These are phyloP conservation scores for Orbilia blumenaviensis DNA, from an alignment of 2,329 filamentous ascomycete genomes.

Conservation along the genomic window DNA sequence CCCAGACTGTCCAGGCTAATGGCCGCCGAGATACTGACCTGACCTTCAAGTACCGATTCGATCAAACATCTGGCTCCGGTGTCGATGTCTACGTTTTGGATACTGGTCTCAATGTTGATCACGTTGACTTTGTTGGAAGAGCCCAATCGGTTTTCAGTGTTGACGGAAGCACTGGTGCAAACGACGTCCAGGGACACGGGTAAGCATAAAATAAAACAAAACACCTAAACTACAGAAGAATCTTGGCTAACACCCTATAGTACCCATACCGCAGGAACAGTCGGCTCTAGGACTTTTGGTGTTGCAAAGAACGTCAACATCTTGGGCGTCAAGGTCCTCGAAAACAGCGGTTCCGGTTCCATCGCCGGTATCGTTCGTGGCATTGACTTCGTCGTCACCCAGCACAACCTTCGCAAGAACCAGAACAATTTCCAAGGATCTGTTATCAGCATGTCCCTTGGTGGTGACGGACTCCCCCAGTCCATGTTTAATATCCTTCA, in stretches of 20 bases:
- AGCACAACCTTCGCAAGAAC: constrained; percentile 62
- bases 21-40: constrained; percentile 58
- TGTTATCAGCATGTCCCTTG: constrained; percentile 70
- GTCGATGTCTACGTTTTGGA: constrained; percentile 65
- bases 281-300: constrained; percentile 60
- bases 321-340: constrained; percentile 64
- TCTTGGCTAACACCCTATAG: constrained; percentile 9
- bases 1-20: constrained; percentile 55
- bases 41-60: constrained; percentile 61
- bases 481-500: constrained; percentile 67
- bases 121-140: constrained; percentile 58
- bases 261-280: constrained; percentile 57
- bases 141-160: constrained; percentile 60
- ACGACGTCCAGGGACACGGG: constrained; percentile 64
- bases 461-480: constrained; percentile 62
- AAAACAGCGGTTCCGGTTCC: constrained; percentile 59
- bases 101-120: constrained; percentile 61
- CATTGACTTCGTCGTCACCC: constrained; percentile 62
- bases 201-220: constrained; percentile 63
- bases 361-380: constrained; percentile 61
- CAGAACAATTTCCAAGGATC: constrained; percentile 59
- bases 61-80: constrained; percentile 59
- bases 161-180: constrained; percentile 61
- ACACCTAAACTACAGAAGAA: not conserved
- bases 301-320: constrained; percentile 64